Evolutionary conservation across 2,329 filamentous ascomycete species (phyloP).

Genomic region (Dactylellina drechsleri): DNA sequence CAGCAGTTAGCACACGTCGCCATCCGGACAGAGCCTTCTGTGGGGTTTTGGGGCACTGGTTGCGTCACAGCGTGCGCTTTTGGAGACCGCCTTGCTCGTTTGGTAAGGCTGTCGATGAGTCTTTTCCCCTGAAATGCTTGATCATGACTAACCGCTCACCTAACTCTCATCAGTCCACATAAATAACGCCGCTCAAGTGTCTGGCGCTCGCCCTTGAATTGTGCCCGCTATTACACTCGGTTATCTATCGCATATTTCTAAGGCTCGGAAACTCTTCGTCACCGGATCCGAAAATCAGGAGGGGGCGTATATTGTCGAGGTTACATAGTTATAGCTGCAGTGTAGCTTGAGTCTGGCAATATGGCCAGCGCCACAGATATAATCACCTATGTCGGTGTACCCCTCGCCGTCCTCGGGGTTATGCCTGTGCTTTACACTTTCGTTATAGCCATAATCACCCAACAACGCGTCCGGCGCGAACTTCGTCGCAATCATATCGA

Average conservation of each 20-base stretch:
- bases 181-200: slow-evolving; percentile 2
- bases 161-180: not conserved
- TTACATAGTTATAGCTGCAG: too few species aligned
- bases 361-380: slow-evolving; percentile 64
- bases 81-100: slow-evolving; percentile 33
- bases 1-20: too few species aligned
- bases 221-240: not conserved
- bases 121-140: slow-evolving; percentile 35
- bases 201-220: not conserved
- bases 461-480: slow-evolving; percentile 71
- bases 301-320: too few species aligned
- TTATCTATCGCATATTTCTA: not conserved
- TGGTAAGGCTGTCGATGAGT: slow-evolving; percentile 53
- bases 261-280: not conserved
- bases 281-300: too few species aligned
- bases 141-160: slow-evolving; percentile 37
- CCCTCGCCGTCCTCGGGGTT: slow-evolving; percentile 70
- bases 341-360: slow-evolving; percentile 18
- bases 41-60: too few species aligned
- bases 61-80: slow-evolving; percentile 22
- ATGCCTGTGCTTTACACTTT: slow-evolving; percentile 75
- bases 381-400: slow-evolving; percentile 70
- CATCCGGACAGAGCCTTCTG: too few species aligned
- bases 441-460: slow-evolving; percentile 69
- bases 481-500: slow-evolving; percentile 69